Percentiles rank a stretch among this genome's conserved stretches.
Evolutionary conservation across 495 filamentous ascomycete genomes (phyloP).

Genomic region (Cudoniella acicularis): DNA sequence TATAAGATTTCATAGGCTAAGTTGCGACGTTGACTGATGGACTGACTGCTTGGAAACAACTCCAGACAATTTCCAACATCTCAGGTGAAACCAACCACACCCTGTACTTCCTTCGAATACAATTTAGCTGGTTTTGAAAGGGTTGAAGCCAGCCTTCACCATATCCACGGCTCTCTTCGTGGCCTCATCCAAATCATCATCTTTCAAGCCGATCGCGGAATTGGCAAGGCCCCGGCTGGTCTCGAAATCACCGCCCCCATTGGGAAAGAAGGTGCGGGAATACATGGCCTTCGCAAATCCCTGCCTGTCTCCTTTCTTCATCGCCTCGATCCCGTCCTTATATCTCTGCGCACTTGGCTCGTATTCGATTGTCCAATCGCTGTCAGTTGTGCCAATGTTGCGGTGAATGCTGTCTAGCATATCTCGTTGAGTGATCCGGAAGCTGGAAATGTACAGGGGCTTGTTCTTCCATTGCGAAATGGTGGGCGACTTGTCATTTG

Average conservation of each 20-base stretch:
- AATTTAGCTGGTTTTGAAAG: no score
- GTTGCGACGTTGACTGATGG: no score
- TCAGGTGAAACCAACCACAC: no score
- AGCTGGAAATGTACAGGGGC: slow-evolving; percentile 38
- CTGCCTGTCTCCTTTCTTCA: slow-evolving; percentile 11
- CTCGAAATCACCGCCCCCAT: slow-evolving; percentile 16
- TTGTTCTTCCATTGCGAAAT: slow-evolving; percentile 38
- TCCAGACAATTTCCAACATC: no score
- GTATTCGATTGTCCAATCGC: slow-evolving; percentile 16
- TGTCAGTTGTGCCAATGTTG: slow-evolving; percentile 2
- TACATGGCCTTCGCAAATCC: slow-evolving; percentile 15
- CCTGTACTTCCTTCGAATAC: no score
- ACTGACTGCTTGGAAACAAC: no score
- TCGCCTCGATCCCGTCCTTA: slow-evolving; percentile 5
- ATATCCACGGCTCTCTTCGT: no score
- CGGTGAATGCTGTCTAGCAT: slow-evolving; percentile 47
- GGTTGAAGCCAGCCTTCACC: no score
- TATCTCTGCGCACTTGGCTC: slow-evolving; percentile 1
- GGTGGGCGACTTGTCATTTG: slow-evolving; percentile 34
- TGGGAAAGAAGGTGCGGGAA: slow-evolving; percentile 16
- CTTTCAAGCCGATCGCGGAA: no score
- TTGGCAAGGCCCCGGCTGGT: slow-evolving; percentile 10
- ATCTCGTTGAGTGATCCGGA: slow-evolving; percentile 42
- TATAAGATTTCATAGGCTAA: no score
- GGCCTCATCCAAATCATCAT: no score